Percentiles rank a stretch among this genome's conserved stretches.
Conservation (phyloP, 768 basidiomycete genomes). For the Amanita pallidorosea region DNA sequence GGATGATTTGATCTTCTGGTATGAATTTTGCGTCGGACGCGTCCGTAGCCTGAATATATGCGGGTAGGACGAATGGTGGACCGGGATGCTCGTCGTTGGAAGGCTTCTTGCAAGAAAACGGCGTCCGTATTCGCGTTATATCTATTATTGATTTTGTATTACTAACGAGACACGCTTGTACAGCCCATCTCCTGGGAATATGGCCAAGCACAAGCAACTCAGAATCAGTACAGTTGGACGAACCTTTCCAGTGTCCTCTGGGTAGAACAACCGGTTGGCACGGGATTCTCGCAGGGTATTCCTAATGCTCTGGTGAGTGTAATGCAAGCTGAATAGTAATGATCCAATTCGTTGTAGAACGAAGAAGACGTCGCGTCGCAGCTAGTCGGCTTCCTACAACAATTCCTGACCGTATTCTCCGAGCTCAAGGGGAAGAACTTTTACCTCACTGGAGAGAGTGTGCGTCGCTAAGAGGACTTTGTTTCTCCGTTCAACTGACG, state of each 20-base stretch:
- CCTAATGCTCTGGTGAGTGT: slow-evolving; percentile 49
- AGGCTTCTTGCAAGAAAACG: slow-evolving; percentile 66
- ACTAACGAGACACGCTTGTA: neutral
- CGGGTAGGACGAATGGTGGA: slow-evolving; percentile 64
- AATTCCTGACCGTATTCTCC: slow-evolving; percentile 65
- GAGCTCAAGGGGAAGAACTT: slow-evolving; percentile 67
- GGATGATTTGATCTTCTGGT: slow-evolving; percentile 74
- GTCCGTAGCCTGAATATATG: neutral
- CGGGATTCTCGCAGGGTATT: slow-evolving; percentile 62
- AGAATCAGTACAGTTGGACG: slow-evolving; percentile 67
- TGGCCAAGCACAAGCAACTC: slow-evolving; percentile 54
- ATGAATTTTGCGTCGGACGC: slow-evolving; percentile 6
- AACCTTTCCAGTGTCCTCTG: slow-evolving; percentile 67
- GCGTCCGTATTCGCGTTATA: slow-evolving; percentile 28
- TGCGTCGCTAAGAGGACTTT: slow-evolving; percentile 25
- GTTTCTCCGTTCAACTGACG: neutral
- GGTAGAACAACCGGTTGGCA: slow-evolving; percentile 75
- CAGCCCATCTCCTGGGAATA: slow-evolving; percentile 60
- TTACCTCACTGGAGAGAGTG: slow-evolving; percentile 66
- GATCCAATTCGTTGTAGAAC: slow-evolving; percentile 19
- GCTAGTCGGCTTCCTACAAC: slow-evolving; percentile 54
- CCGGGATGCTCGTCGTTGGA: slow-evolving; percentile 71
- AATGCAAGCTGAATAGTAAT: slow-evolving; percentile 7
- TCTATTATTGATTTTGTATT: neutral
- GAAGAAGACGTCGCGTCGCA: slow-evolving; percentile 38